phyloP scores from a whole-genome alignment of 2,329 filamentous ascomycete species.

The Epichloe brachyelytri region DNA sequence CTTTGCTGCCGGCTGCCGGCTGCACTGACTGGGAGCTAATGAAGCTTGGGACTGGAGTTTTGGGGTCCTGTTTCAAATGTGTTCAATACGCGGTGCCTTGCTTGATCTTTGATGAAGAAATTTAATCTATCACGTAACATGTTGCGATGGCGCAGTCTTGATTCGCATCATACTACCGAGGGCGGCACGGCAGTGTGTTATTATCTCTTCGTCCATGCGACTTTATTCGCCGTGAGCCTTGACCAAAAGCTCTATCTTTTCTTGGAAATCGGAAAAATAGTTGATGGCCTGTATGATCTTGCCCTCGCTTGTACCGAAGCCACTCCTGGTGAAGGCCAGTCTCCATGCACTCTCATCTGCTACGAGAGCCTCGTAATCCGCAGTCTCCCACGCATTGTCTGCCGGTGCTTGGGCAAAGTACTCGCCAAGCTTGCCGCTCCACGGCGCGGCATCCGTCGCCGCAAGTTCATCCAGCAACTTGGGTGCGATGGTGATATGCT shows the following conservation, averaged over 20 bases:
- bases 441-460: constrained; percentile 18
- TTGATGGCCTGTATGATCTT: constrained; percentile 43
- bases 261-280: constrained; percentile 44
- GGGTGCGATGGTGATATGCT: constrained; percentile 47
- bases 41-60: neutral
- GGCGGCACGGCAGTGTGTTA: too few species aligned
- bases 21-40: neutral
- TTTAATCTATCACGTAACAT: too few species aligned
- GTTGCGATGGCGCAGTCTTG: too few species aligned
- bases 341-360: constrained; percentile 35
- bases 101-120: neutral
- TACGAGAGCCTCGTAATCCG: constrained; percentile 11
- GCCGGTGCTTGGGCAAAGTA: constrained; percentile 17
- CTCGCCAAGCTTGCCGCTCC: neutral
- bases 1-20: constrained; percentile 3
- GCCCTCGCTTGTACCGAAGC: constrained; percentile 31
- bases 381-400: constrained; percentile 14
- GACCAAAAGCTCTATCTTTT: constrained; percentile 29
- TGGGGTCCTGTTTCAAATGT: neutral
- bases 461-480: constrained; percentile 35
- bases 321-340: constrained; percentile 35
- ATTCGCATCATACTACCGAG: too few species aligned
- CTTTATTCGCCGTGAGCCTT: neutral
- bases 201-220: neutral
- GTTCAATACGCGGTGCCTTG: neutral